Conservation (phyloP, 176 grass and related monocot genomes). For the Hordeum vulgare region DNA sequence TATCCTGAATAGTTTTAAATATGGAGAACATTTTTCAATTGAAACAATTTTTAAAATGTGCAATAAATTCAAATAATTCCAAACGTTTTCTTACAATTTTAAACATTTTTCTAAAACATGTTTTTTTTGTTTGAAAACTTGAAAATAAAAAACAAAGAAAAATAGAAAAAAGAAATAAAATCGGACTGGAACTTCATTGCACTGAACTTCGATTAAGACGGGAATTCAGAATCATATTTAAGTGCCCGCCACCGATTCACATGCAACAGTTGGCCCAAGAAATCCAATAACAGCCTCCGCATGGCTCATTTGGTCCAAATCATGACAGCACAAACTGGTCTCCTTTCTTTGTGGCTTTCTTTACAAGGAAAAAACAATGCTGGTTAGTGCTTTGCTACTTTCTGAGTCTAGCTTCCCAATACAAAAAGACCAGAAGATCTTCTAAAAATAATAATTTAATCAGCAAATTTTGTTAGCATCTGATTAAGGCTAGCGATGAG, state of each 20-base stretch:
- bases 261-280: not conserved
- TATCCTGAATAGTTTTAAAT: too few species aligned
- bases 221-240: not conserved
- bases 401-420: not conserved
- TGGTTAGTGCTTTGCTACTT: not conserved
- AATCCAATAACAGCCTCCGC: not conserved
- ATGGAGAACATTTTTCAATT: too few species aligned
- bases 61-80: too few species aligned
- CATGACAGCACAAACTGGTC: not conserved
- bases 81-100: too few species aligned
- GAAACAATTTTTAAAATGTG: too few species aligned
- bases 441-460: not conserved
- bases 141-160: too few species aligned
- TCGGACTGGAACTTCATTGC: rapidly evolving
- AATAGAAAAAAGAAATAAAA: too few species aligned
- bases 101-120: too few species aligned
- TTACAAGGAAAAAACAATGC: not conserved
- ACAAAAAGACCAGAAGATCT: not conserved
- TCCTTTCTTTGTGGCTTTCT: not conserved
- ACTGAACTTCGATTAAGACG: not conserved
- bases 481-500: not conserved
- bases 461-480: not conserved
- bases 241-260: not conserved
- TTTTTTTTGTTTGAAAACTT: too few species aligned
- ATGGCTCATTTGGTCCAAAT: not conserved